Base-by-base conservation (phyloP, 2,329 filamentous ascomycete species). In the Aspergillus brunneoviolaceus region DNA sequence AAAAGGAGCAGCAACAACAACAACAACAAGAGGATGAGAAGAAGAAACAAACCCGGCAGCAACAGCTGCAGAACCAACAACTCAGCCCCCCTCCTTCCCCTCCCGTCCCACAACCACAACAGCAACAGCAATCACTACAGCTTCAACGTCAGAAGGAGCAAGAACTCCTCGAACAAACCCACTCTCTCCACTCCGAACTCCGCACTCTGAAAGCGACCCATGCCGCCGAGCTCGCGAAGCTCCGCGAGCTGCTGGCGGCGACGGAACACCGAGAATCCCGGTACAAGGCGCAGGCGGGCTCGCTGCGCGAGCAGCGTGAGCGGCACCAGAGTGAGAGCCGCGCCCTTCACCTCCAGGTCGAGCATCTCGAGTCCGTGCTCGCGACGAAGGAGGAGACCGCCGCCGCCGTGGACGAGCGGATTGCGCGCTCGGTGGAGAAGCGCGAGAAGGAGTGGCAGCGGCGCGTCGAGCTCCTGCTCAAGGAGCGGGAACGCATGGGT, bases 391-490 rank as follows among this genome's bases (percentile, higher is more conserved):
- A 79, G n/a, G 75, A 77, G 49, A 70, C 76, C 2, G 70, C 76
- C 16, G 69, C 68, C 0, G 76, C 73, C 3, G 55, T 80, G 19
- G 77, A 80, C 61, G 65, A 71, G 57, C 73, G 74, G 42, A 76
- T 80, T 55, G 72, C 75, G 10, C 67, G 70, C 50, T 76, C 76
- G 0, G 70, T 78, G 14, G 75, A 78, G 51, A 77, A 76, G 63
- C 72, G 77, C 35, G 78, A 80, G 64, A 72, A 73, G 25, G 76
- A 77, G 56, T 80, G 78, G 78, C 72, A 77, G 59, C 69, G 73
- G 0, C 73, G 77, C 5, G 69, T 78, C 2, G 72, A 79, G 51
- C 61, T 77, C 12, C 63, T 80, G 7, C 72, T 79, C 11, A 74
- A 72, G 58, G 78, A 79, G 47, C 68, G 76, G 10, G 76, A 79